Percentiles rank a stretch among this genome's conserved stretches.
Conservation (phyloP, 129 eudicot species). For the Rutidosis leptorrhynchoides region DNA sequence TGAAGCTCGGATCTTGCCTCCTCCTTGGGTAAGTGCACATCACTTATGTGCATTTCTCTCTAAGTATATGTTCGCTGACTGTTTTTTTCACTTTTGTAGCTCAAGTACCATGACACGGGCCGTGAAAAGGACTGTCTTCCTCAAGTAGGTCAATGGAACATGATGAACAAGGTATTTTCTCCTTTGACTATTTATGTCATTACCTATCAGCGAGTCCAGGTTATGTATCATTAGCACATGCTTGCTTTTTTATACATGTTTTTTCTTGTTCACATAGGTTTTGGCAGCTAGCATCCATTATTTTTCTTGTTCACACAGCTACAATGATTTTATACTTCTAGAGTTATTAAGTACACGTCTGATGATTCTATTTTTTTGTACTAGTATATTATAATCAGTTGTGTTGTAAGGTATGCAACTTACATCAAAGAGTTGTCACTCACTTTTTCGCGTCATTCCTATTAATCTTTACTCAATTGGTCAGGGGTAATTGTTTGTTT, state of each 20-base stretch:
- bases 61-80: slow-evolving; percentile 13
- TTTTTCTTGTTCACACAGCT: neutral
- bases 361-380: neutral
- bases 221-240: neutral
- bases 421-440: neutral
- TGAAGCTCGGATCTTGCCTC: slow-evolving; percentile 91
- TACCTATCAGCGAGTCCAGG: neutral
- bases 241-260: neutral
- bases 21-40: slow-evolving; percentile 72
- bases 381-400: neutral
- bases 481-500: slow-evolving; percentile 1
- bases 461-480: neutral
- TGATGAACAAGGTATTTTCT: slow-evolving; percentile 75
- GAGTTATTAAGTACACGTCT: neutral
- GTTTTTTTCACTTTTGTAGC: slow-evolving; percentile 35
- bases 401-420: neutral
- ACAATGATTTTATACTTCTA: neutral
- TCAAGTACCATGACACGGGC: slow-evolving; percentile 90
- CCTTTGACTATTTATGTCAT: neutral
- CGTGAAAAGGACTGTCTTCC: slow-evolving; percentile 91
- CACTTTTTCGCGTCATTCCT: neutral
- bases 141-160: slow-evolving; percentile 98
- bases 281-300: neutral
- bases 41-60: slow-evolving; percentile 1
- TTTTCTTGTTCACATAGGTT: neutral